Conservation (phyloP, 768 basidiomycete species). For the Lactarius sanguifluus region DNA sequence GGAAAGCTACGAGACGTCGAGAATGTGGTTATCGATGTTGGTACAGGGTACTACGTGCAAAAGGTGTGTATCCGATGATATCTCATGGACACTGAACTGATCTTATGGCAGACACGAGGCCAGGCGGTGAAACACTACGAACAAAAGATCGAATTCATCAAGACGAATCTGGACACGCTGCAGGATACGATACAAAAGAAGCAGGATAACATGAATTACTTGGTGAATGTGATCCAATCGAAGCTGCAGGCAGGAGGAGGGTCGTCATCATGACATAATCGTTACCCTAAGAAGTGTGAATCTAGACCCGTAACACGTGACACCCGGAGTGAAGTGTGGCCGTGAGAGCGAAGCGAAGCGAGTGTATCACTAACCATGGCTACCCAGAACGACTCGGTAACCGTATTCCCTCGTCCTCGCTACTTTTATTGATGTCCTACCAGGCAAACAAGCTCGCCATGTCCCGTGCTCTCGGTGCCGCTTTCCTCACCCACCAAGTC, state of each 20-base stretch:
- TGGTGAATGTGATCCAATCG: constrained; percentile 71
- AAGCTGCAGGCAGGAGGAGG: constrained; percentile 43
- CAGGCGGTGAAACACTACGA: constrained; percentile 83
- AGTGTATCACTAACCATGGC: not conserved
- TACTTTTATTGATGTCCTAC: not conserved
- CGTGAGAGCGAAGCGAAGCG: not conserved
- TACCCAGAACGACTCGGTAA: not conserved
- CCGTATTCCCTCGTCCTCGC: not conserved
- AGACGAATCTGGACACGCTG: constrained; percentile 77
- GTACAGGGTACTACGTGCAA: constrained; percentile 94
- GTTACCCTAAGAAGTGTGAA: not conserved
- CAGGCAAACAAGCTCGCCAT: constrained; percentile 63
- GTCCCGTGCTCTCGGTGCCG: constrained; percentile 85
- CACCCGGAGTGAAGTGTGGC: not conserved
- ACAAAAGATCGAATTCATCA: constrained; percentile 78
- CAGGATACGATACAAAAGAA: constrained; percentile 91
- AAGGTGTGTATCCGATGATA: constrained; percentile 55
- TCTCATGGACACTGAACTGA: not conserved
- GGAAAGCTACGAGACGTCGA: constrained; percentile 82
- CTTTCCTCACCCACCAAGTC: constrained; percentile 84
- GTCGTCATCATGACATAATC: not conserved
- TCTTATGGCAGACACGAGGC: constrained; percentile 60
- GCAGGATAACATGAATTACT: constrained; percentile 80
- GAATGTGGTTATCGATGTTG: constrained; percentile 91
- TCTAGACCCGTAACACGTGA: not conserved